phyloP scores from a whole-genome alignment of 1,284 basidiomycete species.

The Sutorius eximius region DNA sequence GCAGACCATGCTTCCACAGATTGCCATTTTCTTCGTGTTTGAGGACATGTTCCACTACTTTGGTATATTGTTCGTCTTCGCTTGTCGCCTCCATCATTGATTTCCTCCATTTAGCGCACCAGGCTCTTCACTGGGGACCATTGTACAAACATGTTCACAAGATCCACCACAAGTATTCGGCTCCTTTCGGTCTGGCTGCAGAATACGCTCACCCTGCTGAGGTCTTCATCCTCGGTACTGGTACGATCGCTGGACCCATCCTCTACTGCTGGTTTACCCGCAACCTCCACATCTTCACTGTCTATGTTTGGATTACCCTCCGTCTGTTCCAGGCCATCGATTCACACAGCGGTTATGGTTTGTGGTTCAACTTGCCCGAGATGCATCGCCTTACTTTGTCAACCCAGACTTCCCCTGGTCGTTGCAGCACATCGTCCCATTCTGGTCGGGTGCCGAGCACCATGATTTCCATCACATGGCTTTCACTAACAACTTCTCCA shows the following conservation, averaged over 20 bases:
- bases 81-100: neutral
- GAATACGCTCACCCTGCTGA: constrained; percentile 97
- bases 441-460: constrained; percentile 99
- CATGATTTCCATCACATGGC: constrained; percentile 97
- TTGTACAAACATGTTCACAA: constrained; percentile 99
- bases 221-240: constrained; percentile 86
- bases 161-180: constrained; percentile 95
- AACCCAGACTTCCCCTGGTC: constrained; percentile 90
- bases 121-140: constrained; percentile 85
- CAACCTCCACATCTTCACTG: constrained; percentile 86
- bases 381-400: constrained; percentile 1
- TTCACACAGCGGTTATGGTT: constrained; percentile 94
- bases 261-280: constrained; percentile 76
- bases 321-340: constrained; percentile 98
- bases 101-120: constrained; percentile 63
- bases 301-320: constrained; percentile 93
- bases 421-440: constrained; percentile 90
- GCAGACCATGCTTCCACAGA: constrained; percentile 73
- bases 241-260: constrained; percentile 87
- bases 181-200: constrained; percentile 95
- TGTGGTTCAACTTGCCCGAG: constrained; percentile 1
- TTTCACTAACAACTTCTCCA: constrained; percentile 88
- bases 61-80: constrained; percentile 37
- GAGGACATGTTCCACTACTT: constrained; percentile 93
- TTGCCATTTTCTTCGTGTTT: constrained; percentile 92